Base-by-base conservation (phyloP, 371 early-diverging fungal genomes). In the Aphelidium insulamus region DNA sequence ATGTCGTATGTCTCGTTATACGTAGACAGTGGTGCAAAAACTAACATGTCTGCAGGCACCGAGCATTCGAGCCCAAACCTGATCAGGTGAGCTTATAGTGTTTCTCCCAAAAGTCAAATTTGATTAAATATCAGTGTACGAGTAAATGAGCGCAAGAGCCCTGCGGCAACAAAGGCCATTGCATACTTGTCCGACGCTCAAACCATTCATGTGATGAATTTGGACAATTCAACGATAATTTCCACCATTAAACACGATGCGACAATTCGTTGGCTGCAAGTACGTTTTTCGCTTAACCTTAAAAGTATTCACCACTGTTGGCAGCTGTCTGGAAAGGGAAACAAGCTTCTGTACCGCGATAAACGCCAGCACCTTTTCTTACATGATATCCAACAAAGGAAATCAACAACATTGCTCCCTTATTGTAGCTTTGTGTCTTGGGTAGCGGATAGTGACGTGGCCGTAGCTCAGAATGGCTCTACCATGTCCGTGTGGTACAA, bases 401-500 rank as follows among this genome's bases (percentile, higher is more conserved):
- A 34, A 6, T 41, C 55, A 1, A 42, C 46, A 9, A 59, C 61
- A 4, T 41, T 65, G 21, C 39, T 65, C 14, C 40, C 46, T 17
- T 58, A 42, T 34, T 59, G 60, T 38, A 57, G 44, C 31, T 65
- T 62, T 34, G 66, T 65, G 9, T 59, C 54, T 35, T 65, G 65
- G 65, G 65, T 65, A 3, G 62, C 65, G 15, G 45, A 54, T 32
- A 52, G 53, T 25, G 65, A 65, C 35, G 65, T 65, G 7, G 59
- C 58, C 1, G 62, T 60, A 0, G 66, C 66, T 4, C 66, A 65
- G 35, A 52, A 43, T 21, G 33, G 66, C 15, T 41, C 43, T 18
- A 58, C 55, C 30, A 39, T 65, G 12, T 62, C 59, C 42, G 54
- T 65, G 14, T 65, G 66, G 66, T 65, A 65, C 33, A 42, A 55